Evolutionary conservation across 306 rosid genomes (phyloP), one percentile per base, ranked within the genome.

Genomic region (Pterocarpus santalinus): DNA sequence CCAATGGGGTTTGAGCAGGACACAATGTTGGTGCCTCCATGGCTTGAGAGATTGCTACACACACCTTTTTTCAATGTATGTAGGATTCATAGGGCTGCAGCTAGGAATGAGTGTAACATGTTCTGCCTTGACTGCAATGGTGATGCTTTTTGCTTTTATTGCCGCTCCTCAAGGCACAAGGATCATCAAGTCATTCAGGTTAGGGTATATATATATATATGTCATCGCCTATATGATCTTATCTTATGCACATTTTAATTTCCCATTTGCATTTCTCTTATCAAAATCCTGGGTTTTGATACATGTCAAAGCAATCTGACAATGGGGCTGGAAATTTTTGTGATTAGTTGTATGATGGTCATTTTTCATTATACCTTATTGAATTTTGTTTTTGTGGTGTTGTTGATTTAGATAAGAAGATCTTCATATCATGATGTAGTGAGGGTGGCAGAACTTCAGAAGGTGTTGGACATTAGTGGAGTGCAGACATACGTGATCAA

Each of bases 351-450:
- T 5, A 4, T 38, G 4, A 38, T 38, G 5, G 41, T 38, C 4
- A 38, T 22, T 22, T 22, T 22, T 22, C 28, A 22, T 22, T 22
- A 12, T 12, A 51, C 57, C 1, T 51, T 51, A 13, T 51, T 14
- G 4, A 51, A n/a, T 55, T 55, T 17, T 55, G 22, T 4, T 55
- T 55, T 5, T 55, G 2, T 2, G 4, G 41, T 5, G 1, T 22
- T 35, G 14, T 17, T n/a, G 16, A 3, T 51, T 69, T 76, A 95
- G 99, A 93, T 95, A 69, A 84, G 99, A 61, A 32, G 99, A 89
- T 93, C 97, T 73, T 95, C 99, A 0, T 95, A 95, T 82, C 99
- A 95, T 58, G 97, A 93, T 89, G 99, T 95, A 33, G 97, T 95
- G 83, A 88, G 97, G 44, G 94, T 95, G 30, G 69, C 83, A 8